Base-by-base conservation (phyloP, 805 yeast species). In the Kluyveromyces starmeri region DNA sequence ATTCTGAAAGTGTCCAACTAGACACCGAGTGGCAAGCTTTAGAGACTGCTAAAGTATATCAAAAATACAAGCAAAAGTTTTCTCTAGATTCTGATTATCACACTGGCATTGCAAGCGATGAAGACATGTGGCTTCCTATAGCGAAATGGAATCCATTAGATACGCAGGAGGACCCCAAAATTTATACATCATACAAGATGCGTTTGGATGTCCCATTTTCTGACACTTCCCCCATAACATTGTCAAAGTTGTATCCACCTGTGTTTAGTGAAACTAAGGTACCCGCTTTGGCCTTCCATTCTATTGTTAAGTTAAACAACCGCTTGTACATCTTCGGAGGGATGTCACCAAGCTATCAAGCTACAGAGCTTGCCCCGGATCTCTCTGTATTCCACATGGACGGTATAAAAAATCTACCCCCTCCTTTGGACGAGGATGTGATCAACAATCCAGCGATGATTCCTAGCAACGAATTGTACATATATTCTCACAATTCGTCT, bases 261-360 rank as follows among this genome's bases (percentile, higher is more conserved):
- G 30, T 65, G 0, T 53, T 70, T 33, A 63, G 71, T 2, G 60
- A 54, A 20, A 47, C 42, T 5, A 59, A 61, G n/a, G 34, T 67
- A 1, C 71, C 75, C 4, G 53, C 69, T 0, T 43, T 71, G 13
- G 47, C 60, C 0, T 67, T 68, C 42, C 75, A 73, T 40, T 51
- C 68, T 4, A 39, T 69, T 0, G 59, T 62, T n/a, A 62, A 59
- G 8, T 37, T 65, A 34, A 51, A 57, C 15, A 63, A 58, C 13
- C 54, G 53, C n/a, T 52, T 67, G 3, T 67, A 55, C 37, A 41
- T 63, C 0, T 41, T 64, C 17, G 79, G 79, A 17, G 80, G 80
- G 0, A 43, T 68, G 22, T 44, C 49, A 32, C 55, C 57, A 14
- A 50, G 46, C 20, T 40, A 47, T 28, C 39, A 45, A 12, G 48